These are phyloP conservation scores for Rhipidocladum racemiflorum DNA, from an alignment of 176 grass and related monocot species.

Conservation along the genomic window DNA sequence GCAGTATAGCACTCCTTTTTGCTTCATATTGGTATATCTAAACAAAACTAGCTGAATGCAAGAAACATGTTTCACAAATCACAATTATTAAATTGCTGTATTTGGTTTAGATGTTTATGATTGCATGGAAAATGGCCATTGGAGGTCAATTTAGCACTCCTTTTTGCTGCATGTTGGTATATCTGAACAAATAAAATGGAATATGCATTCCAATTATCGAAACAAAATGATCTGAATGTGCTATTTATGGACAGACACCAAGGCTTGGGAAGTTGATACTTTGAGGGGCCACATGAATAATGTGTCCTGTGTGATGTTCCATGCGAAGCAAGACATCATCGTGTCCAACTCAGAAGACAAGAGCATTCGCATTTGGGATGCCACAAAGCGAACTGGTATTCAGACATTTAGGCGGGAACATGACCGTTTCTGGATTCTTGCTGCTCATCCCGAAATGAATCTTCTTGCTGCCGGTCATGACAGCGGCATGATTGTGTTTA, in stretches of 20 bases:
- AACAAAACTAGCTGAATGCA: constrained; percentile 13
- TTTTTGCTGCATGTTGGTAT: background rate
- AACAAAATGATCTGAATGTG: background rate
- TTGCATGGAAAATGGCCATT: background rate
- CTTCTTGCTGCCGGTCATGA: constrained; percentile 98
- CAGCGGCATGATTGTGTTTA: constrained; percentile 96
- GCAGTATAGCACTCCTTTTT: background rate
- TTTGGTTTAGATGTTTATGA: background rate
- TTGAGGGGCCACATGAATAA: constrained; percentile 98
- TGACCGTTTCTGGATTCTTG: constrained; percentile 97
- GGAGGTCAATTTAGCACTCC: background rate
- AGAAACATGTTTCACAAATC: background rate
- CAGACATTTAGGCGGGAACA: constrained; percentile 93
- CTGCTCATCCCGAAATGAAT: constrained; percentile 91
- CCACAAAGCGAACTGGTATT: constrained; percentile 89
- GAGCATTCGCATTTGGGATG: constrained; percentile 99
- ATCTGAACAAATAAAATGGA: background rate
- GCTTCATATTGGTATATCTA: background rate
- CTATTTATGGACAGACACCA: constrained; percentile 64
- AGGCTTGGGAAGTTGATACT: constrained; percentile 99
- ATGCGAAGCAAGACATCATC: constrained; percentile 94
- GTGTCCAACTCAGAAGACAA: constrained; percentile 98
- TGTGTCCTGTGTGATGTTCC: constrained; percentile 96
- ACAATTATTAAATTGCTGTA: background rate
- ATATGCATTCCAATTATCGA: background rate